Conservation (phyloP, 768 basidiomycete species). For the Asterophora parasitica region DNA sequence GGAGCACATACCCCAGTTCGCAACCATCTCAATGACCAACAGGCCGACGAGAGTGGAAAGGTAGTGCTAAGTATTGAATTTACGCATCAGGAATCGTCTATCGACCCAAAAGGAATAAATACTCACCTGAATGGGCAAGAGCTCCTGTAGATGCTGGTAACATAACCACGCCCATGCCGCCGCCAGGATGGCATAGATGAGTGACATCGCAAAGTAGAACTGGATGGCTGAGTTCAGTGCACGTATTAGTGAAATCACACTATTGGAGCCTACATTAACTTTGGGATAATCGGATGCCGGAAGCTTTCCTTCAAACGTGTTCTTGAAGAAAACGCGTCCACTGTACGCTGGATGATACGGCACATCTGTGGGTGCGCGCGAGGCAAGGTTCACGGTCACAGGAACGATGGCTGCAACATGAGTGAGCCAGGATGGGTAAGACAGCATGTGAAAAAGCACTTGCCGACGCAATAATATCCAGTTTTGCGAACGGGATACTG, state of each 20-base stretch:
- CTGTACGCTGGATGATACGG: constrained; percentile 72
- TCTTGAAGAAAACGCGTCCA: constrained; percentile 80
- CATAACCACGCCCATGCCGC: constrained; percentile 80
- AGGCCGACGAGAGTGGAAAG: constrained; percentile 83
- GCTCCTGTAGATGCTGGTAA: constrained; percentile 72
- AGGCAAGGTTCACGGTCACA: constrained; percentile 60
- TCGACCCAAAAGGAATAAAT: neutral
- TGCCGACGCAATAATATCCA: constrained; percentile 95
- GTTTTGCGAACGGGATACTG: constrained; percentile 80
- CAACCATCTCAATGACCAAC: constrained; percentile 91
- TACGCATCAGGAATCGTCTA: neutral
- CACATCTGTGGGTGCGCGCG: constrained; percentile 44
- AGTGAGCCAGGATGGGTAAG: constrained; percentile 1
- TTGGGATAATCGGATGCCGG: constrained; percentile 96
- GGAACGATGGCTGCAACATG: constrained; percentile 69
- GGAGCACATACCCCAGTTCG: constrained; percentile 66
- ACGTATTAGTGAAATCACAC: neutral
- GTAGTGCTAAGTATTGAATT: constrained; percentile 63
- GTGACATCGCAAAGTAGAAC: constrained; percentile 87
- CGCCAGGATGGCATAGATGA: constrained; percentile 69
- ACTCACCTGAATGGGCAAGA: constrained; percentile 81
- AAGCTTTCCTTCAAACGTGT: constrained; percentile 83
- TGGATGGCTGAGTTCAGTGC: constrained; percentile 23
- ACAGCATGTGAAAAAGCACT: constrained; percentile 25
- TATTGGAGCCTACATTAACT: constrained; percentile 64